Evolutionary conservation across 768 basidiomycete genomes (phyloP), one percentile per base, ranked within the genome.

Genomic region (Amanita phalloides): DNA sequence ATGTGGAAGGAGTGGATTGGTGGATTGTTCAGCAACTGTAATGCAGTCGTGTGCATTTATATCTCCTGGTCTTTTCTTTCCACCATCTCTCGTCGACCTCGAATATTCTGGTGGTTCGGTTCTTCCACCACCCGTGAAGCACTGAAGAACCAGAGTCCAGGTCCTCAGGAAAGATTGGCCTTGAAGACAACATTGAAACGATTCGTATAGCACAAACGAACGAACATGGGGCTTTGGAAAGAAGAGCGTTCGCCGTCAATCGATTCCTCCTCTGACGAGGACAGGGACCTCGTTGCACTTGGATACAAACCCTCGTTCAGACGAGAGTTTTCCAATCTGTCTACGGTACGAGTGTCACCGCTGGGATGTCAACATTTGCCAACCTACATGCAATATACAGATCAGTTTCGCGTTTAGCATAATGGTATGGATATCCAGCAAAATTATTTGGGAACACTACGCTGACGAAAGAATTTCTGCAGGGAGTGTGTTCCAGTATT

Each of bases 271-370:
- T 23, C 47, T 60, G 78, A 79, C 49, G 84, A 86, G 61, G 82
- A 85, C 67, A 73, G 69, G 61, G 76, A 79, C 60, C 73, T 86
- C 37, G 71, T 81, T 51, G 80, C 77, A 13, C 63, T 86, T 58
- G 84, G 84, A 17, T 86, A 86, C 60, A 78, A 82, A 60, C 84
- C 84, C 38, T 86, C 84, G 13, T 91, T 92, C 72, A 82, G 80
- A 64, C 75, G 90, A 53, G 90, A 92, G 71, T 92, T 92, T 59
- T 80, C 84, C 6, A 88, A 87, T 60, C 65, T 90, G 30, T 84
- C 84, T n/a, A 87, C 85, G 54, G 84, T 84, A 56, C 54, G 79
- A 20, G 11, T 21, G 39, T 28, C 35, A 26, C 25, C 38, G 41
- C 25, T 53, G 41, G 17, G 6, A 21, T 30, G 6, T 21, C 39